phyloP scores from a whole-genome alignment of 176 grass and related monocot genomes.

The Ampelocalamus luodianensis region DNA sequence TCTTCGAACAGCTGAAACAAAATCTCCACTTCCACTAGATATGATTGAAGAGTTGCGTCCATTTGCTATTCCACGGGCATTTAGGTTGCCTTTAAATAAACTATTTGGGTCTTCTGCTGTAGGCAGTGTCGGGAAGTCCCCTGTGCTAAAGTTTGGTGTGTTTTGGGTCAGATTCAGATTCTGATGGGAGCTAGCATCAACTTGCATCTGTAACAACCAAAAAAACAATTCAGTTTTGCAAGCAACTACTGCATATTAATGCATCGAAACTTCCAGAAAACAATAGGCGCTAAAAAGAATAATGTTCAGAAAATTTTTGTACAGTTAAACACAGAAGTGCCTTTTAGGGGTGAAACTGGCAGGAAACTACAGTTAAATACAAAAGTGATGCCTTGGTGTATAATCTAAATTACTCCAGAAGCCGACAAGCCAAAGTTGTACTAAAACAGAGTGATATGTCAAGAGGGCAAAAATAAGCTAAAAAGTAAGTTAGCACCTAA shows the following conservation, averaged over 20 bases:
- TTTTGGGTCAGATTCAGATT: slow-evolving; percentile 35
- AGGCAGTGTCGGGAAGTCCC: slow-evolving; percentile 56
- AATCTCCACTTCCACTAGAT: slow-evolving; percentile 41
- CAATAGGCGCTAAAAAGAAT: neutral
- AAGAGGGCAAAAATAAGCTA: too few species aligned
- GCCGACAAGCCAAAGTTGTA: too few species aligned
- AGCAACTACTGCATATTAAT: neutral
- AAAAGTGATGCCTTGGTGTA: too few species aligned
- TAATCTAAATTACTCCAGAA: too few species aligned
- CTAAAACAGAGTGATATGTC: too few species aligned
- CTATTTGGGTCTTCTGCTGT: slow-evolving; percentile 45
- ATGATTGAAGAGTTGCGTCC: slow-evolving; percentile 32
- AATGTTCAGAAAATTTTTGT: neutral
- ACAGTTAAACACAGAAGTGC: too few species aligned
- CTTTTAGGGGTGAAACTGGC: too few species aligned
- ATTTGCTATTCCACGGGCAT: slow-evolving; percentile 1
- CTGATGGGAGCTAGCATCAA: slow-evolving; percentile 47
- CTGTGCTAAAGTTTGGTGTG: slow-evolving; percentile 52
- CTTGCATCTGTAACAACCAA: slow-evolving; percentile 49
- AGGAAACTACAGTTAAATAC: too few species aligned
- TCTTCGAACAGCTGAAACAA: slow-evolving; percentile 59
- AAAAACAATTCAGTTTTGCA: neutral
- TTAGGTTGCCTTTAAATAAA: slow-evolving; percentile 19
- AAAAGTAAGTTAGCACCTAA: too few species aligned
- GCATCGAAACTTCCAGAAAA: neutral